Conservation (phyloP, 148 eudicot species). For the Amaranthus palmeri region DNA sequence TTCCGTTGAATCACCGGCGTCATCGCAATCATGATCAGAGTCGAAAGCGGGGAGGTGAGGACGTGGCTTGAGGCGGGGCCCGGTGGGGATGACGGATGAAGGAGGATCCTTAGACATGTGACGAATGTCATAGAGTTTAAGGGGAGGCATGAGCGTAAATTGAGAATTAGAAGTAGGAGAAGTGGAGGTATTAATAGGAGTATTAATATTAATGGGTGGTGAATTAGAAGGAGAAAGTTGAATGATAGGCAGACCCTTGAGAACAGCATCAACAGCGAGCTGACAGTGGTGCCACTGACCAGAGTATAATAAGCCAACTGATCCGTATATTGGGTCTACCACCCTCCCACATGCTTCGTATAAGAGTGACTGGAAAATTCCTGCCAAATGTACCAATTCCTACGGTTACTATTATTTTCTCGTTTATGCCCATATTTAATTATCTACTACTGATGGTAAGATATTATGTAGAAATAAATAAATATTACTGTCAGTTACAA, state of each 20-base stretch:
- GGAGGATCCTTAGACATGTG: constrained; percentile 29
- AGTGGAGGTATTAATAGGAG: background rate
- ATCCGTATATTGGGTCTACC: constrained; percentile 61
- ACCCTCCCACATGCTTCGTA: constrained; percentile 83
- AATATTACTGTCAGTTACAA: too few species aligned
- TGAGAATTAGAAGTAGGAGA: constrained; percentile 8
- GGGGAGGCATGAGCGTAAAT: constrained; percentile 25
- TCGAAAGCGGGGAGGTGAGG: background rate
- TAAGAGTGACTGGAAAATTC: constrained; percentile 51
- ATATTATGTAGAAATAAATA: too few species aligned
- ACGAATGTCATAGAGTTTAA: constrained; percentile 40
- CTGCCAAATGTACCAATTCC: constrained; percentile 24
- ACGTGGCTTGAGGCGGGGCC: constrained; percentile 17
- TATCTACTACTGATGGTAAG: too few species aligned
- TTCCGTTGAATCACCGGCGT: constrained; percentile 37
- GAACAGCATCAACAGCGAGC: constrained; percentile 65
- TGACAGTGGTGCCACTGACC: constrained; percentile 63
- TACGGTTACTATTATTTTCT: too few species aligned
- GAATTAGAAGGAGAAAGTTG: constrained; percentile 16
- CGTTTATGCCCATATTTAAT: too few species aligned
- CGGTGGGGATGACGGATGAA: constrained; percentile 4
- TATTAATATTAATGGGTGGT: too few species aligned
- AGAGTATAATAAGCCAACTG: constrained; percentile 55
- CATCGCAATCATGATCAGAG: constrained; percentile 13
- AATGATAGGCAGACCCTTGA: constrained; percentile 40